These are phyloP conservation scores for Cryphonectria japonica DNA, from an alignment of 2,329 filamentous ascomycete species.

Conservation along the genomic window DNA sequence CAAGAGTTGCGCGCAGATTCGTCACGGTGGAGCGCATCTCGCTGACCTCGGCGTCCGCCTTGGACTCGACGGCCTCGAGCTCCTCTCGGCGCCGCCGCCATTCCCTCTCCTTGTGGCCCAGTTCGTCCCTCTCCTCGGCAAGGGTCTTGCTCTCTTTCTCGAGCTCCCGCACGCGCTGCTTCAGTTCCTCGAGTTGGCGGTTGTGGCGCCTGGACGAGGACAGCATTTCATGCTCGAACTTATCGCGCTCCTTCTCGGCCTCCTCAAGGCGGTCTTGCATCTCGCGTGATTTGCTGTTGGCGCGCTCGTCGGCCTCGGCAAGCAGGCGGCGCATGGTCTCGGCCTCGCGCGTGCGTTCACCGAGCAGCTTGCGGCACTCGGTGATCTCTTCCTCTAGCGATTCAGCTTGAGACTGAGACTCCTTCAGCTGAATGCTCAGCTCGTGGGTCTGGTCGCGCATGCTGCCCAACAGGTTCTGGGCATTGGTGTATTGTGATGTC, in stretches of 20 bases:
- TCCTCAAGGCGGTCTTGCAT: conserved; percentile 88
- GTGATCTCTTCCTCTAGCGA: conserved; percentile 89
- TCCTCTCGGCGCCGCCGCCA: conserved; percentile 76
- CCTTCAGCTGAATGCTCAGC: conserved; percentile 87
- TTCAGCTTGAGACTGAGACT: conserved; percentile 79
- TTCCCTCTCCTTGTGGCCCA: conserved; percentile 74
- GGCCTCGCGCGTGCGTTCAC: conserved; percentile 85
- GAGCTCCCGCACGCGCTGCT: conserved; percentile 75
- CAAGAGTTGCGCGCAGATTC: conserved; percentile 77
- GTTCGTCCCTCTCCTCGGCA: conserved; percentile 75
- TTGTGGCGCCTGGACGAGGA: conserved; percentile 75
- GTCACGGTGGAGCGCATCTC: conserved; percentile 79
- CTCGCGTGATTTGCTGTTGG: conserved; percentile 81
- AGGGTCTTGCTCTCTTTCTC: conserved; percentile 76
- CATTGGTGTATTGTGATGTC: conserved; percentile 80
- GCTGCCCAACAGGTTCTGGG: conserved; percentile 82
- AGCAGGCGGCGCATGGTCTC: conserved; percentile 93
- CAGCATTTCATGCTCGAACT: conserved; percentile 87
- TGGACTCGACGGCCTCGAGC: conserved; percentile 71
- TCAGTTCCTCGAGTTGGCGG: conserved; percentile 86
- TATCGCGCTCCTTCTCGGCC: conserved; percentile 91
- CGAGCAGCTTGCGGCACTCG: conserved; percentile 83
- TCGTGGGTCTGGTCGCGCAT: conserved; percentile 94
- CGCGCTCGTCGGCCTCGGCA: conserved; percentile 80
- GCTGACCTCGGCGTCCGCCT: conserved; percentile 71